Percentiles rank a stretch among this genome's conserved stretches.
Evolutionary conservation across 495 filamentous ascomycete genomes (phyloP).

Genomic region (Tetracladium marchalianum): DNA sequence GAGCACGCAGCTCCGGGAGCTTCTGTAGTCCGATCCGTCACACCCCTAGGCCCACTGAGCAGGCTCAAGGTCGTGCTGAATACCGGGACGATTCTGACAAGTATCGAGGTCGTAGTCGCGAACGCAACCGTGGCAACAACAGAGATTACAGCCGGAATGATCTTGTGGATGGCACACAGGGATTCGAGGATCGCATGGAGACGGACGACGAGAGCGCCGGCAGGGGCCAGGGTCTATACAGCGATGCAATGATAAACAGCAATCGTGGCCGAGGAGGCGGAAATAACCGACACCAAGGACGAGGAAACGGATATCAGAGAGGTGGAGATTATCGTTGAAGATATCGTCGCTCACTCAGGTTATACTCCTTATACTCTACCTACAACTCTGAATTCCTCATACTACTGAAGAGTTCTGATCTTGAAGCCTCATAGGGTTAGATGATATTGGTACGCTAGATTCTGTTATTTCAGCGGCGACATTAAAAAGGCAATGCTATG

Average conservation of each 20-base stretch:
- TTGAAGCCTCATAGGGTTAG: too few species aligned
- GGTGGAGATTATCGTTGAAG: slow-evolving; percentile 22
- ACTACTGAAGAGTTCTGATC: too few species aligned
- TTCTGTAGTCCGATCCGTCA: slow-evolving; percentile 23
- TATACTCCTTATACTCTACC: too few species aligned
- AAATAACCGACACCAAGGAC: slow-evolving; percentile 13
- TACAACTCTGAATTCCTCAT: too few species aligned
- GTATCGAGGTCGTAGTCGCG: slow-evolving; percentile 34
- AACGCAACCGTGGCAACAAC: slow-evolving; percentile 31
- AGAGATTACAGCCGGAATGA: slow-evolving; percentile 32
- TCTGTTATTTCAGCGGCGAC: too few species aligned
- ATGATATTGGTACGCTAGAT: too few species aligned
- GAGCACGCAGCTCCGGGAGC: too few species aligned
- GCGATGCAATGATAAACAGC: slow-evolving; percentile 27
- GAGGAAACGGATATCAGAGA: slow-evolving; percentile 6
- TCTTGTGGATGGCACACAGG: slow-evolving; percentile 51
- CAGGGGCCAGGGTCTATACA: slow-evolving; percentile 27
- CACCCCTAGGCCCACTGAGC: slow-evolving; percentile 19
- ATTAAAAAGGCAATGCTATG: too few species aligned
- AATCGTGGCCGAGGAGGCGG: slow-evolving; percentile 27
- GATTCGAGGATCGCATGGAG: slow-evolving; percentile 49
- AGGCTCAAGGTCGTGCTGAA: slow-evolving; percentile 2
- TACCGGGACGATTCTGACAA: slow-evolving; percentile 26
- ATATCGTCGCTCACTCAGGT: too few species aligned
- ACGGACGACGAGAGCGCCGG: slow-evolving; percentile 23